Base-by-base conservation (phyloP, 2,329 filamentous ascomycete genomes). In the Cercospora beticola region DNA sequence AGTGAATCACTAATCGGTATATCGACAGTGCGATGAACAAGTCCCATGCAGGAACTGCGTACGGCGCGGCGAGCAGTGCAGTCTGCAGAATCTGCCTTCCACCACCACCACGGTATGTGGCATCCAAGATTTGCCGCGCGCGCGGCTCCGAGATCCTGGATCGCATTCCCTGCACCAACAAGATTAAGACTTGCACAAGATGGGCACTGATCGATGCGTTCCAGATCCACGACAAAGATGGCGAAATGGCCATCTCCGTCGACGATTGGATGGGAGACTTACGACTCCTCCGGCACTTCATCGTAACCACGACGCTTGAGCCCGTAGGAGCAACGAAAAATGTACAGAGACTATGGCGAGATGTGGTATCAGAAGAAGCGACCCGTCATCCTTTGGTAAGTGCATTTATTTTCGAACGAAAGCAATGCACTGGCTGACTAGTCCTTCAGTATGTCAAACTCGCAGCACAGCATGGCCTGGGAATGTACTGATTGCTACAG, bases 241-340 rank as follows among this genome's bases (percentile, higher is more conserved):
- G 12, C 46, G 46, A 46, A 5, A 23, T 16, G 9, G 31, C 21
- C 14, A 49, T 60, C 18, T 49, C 21, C 6, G 54, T 62, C 8
- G 56, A 68, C 58, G 68, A 70, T 36, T 70, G 68, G 68, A 66
- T 70, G 68, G 65, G 67, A 40, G 68, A 70, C 23, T 52, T 70
- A 12, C 56, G 57, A 21, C 46, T 70, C 9, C 67, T 70, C 65
- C 62, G 65, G 10, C 68, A 70, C 26, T 68, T 70, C 49, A 57
- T 67, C 21, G 54, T 26, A 3, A 60, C 63, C 28, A 70, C 68
- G 5, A 58, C 52, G 21, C 56, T 65, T 7, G 58, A 67, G 33
- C 52, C 65, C 5, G 58, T 68, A 8, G 68, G 68, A 14, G 33
- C 62, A 16, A 26, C 36, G 26, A 46, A 62, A 18, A 63, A 70